These are phyloP conservation scores for Globisporangium middletonii DNA, from an alignment of 352 stramenopile genomes.

Conservation along the genomic window DNA sequence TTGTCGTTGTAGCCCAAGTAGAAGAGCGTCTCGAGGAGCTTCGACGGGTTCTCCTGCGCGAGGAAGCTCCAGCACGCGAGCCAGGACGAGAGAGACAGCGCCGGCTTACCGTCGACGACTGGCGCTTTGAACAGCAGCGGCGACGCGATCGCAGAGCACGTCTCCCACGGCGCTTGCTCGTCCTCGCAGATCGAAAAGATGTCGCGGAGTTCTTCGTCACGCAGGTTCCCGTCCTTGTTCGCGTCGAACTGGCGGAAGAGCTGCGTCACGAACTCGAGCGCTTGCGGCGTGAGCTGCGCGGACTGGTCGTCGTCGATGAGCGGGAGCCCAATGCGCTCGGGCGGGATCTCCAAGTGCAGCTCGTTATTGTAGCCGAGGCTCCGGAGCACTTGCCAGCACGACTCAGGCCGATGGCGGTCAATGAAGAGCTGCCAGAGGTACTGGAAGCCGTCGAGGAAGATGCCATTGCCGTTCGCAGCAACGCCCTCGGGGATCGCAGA, in stretches of 20 bases:
- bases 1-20: constrained; percentile 84
- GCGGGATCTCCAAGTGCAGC: constrained; percentile 68
- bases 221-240: constrained; percentile 75
- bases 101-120: constrained; percentile 42
- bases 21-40: constrained; percentile 73
- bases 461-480: constrained; percentile 49
- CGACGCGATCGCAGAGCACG: constrained; percentile 45
- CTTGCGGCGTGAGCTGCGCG: constrained; percentile 62
- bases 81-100: constrained; percentile 54
- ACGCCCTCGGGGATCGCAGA: constrained; percentile 61
- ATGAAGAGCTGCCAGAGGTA: constrained; percentile 88
- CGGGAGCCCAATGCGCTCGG: constrained; percentile 48
- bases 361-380: constrained; percentile 81
- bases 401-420: constrained; percentile 84
- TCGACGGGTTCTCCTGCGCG: constrained; percentile 67
- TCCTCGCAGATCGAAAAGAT: constrained; percentile 86
- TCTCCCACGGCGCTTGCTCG: constrained; percentile 59
- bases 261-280: constrained; percentile 64
- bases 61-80: constrained; percentile 69
- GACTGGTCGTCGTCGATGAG: constrained; percentile 66
- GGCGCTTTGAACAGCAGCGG: constrained; percentile 52
- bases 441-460: constrained; percentile 76
- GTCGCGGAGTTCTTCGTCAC: constrained; percentile 55
- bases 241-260: constrained; percentile 81
- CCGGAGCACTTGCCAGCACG: constrained; percentile 81